These are phyloP conservation scores for Pugionium cornutum DNA, from an alignment of 345 rosid genomes.

Conservation along the genomic window DNA sequence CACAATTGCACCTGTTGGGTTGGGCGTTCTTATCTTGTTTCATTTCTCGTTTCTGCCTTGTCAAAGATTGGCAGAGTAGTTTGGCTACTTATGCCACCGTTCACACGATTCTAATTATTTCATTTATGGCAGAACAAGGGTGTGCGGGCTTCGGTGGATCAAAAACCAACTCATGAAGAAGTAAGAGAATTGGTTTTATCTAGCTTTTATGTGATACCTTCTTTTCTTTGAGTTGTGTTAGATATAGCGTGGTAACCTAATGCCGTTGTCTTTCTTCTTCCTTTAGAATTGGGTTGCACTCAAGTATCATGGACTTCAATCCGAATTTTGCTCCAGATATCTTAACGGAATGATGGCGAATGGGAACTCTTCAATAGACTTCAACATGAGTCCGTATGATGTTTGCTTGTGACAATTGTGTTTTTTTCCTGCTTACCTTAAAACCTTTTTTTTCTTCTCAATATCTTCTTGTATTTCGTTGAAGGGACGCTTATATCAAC, in stretches of 20 bases:
- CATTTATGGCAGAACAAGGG: constrained; percentile 51
- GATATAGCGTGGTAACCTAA: constrained; percentile 23
- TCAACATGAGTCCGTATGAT: constrained; percentile 71
- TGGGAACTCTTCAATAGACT: constrained; percentile 56
- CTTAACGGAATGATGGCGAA: constrained; percentile 57
- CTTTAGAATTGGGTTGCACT: constrained; percentile 70
- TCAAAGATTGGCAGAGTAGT: constrained; percentile 12
- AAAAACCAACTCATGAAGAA: constrained; percentile 53
- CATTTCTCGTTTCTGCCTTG: background rate
- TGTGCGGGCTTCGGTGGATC: constrained; percentile 45
- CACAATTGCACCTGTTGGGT: background rate
- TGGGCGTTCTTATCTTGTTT: background rate
- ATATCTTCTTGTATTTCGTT: constrained; percentile 28
- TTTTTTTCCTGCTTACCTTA: constrained; percentile 3
- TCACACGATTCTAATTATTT: constrained; percentile 17
- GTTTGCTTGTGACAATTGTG: constrained; percentile 8
- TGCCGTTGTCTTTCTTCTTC: constrained; percentile 25
- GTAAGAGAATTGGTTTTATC: constrained; percentile 42
- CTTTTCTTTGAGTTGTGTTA: constrained; percentile 13
- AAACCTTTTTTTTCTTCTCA: background rate
- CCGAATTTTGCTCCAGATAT: constrained; percentile 61
- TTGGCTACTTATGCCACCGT: constrained; percentile 12
- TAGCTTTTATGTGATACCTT: constrained; percentile 13
- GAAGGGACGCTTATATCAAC: constrained; percentile 64
- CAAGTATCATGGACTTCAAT: constrained; percentile 72